Conservation (phyloP, 2,329 filamentous ascomycete genomes). For the Talaromyces sp. region DNA sequence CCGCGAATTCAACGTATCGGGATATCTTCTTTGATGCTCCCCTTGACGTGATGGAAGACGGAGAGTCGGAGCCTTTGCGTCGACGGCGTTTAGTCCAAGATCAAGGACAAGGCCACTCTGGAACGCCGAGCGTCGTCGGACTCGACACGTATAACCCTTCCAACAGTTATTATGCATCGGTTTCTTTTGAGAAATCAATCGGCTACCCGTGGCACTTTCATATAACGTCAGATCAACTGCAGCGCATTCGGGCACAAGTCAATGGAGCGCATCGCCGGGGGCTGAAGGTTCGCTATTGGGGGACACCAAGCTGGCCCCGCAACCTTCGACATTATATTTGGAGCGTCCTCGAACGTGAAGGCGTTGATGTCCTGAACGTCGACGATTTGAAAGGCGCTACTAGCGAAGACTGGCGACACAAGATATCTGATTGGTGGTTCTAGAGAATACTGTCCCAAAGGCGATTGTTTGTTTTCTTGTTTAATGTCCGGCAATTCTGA, state of each 20-base stretch:
- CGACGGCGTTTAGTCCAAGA: slow-evolving; percentile 13
- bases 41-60: slow-evolving; percentile 34
- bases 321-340: slow-evolving; percentile 51
- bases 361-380: slow-evolving; percentile 54
- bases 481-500: neutral
- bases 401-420: slow-evolving; percentile 42
- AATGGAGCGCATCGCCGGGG: slow-evolving; percentile 47
- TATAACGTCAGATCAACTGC: slow-evolving; percentile 42
- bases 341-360: slow-evolving; percentile 49
- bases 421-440: slow-evolving; percentile 29
- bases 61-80: neutral
- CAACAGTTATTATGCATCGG: slow-evolving; percentile 56
- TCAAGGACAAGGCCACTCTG: slow-evolving; percentile 43
- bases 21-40: slow-evolving; percentile 56
- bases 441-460: slow-evolving; percentile 7
- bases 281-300: slow-evolving; percentile 55
- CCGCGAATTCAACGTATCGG: slow-evolving; percentile 43
- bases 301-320: slow-evolving; percentile 51
- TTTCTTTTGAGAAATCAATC: slow-evolving; percentile 46
- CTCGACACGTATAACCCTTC: slow-evolving; percentile 42
- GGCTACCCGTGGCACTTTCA: slow-evolving; percentile 47
- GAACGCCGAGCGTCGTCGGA: slow-evolving; percentile 29
- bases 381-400: slow-evolving; percentile 52
- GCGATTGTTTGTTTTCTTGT: neutral
- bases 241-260: slow-evolving; percentile 48